A percentile compares a stretch with the other conserved stretches of the same genome.
Conservation (phyloP, 2,329 filamentous ascomycete species). For the Fusarium haematococcum region DNA sequence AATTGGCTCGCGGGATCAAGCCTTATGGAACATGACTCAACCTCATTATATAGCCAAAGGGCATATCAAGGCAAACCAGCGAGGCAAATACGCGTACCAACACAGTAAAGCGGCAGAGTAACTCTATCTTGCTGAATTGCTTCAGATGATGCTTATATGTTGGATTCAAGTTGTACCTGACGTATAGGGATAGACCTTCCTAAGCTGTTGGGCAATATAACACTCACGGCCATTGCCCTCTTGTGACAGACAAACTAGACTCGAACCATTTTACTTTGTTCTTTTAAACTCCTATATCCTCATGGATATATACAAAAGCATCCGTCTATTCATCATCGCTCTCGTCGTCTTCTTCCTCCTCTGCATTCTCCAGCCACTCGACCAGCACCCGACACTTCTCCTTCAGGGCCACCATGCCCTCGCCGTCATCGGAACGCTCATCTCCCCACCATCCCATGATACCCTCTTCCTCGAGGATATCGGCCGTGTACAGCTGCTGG, state of each 20-base stretch:
- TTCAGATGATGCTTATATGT: neutral
- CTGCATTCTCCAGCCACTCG: constrained; percentile 84
- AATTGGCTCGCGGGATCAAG: neutral
- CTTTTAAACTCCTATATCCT: constrained; percentile 32
- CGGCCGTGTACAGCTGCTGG: constrained; percentile 86
- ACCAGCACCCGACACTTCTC: constrained; percentile 82
- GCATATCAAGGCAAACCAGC: neutral
- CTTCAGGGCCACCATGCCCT: constrained; percentile 77
- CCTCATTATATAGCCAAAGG: neutral
- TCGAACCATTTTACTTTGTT: constrained; percentile 14
- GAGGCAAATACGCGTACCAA: too few species aligned
- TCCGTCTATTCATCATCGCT: constrained; percentile 46
- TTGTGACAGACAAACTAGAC: neutral
- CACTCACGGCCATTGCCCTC: neutral
- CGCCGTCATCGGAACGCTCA: constrained; percentile 72
- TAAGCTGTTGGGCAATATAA: neutral
- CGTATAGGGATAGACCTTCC: neutral
- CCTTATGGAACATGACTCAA: neutral
- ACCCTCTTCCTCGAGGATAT: constrained; percentile 89
- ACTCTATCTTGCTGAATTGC: neutral
- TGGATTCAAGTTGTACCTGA: neutral
- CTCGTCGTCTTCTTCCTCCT: constrained; percentile 76
- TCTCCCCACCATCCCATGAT: constrained; percentile 92
- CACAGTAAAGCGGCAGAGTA: too few species aligned
- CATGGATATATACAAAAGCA: constrained; percentile 6